Conservation (phyloP, 2,329 filamentous ascomycete species). For the Pestalotiopsis sp. region DNA sequence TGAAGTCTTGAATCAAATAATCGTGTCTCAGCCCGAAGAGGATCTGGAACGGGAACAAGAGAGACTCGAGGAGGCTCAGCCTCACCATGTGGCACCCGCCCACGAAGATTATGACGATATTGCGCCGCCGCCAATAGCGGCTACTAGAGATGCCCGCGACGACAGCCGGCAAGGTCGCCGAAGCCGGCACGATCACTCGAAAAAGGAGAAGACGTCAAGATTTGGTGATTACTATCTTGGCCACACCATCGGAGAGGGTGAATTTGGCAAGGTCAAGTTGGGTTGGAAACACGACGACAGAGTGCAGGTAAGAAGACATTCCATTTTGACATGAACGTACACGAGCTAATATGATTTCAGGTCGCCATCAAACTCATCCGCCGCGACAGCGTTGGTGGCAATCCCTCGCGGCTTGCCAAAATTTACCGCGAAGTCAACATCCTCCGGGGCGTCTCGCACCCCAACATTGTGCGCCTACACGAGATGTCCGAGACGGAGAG, state of each 20-base stretch:
- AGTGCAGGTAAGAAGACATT: slow-evolving; percentile 63
- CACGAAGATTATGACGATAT: slow-evolving; percentile 44
- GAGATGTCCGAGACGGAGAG: slow-evolving; percentile 98
- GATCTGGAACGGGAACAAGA: slow-evolving; percentile 73
- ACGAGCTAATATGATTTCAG: slow-evolving; percentile 39
- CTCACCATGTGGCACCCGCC: slow-evolving; percentile 36
- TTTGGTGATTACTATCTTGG: slow-evolving; percentile 97
- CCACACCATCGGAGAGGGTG: slow-evolving; percentile 94
- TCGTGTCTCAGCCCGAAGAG: slow-evolving; percentile 74
- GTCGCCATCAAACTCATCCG: slow-evolving; percentile 97
- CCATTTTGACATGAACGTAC: slow-evolving; percentile 10
- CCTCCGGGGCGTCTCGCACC: slow-evolving; percentile 82
- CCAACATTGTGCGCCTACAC: slow-evolving; percentile 94
- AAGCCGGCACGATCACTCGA: slow-evolving; percentile 62
- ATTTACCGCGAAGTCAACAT: slow-evolving; percentile 98
- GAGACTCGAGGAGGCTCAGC: slow-evolving; percentile 63
- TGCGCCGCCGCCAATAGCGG: slow-evolving; percentile 45
- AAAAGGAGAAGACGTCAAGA: slow-evolving; percentile 74
- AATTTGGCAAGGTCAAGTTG: slow-evolving; percentile 98
- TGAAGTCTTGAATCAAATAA: slow-evolving; percentile 75
- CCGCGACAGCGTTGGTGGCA: slow-evolving; percentile 84
- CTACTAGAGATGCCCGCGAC: slow-evolving; percentile 41
- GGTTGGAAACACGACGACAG: slow-evolving; percentile 97
- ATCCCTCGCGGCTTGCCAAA: slow-evolving; percentile 88
- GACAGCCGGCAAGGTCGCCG: slow-evolving; percentile 52